A percentile compares a stretch with the other conserved stretches of the same genome.
These are phyloP conservation scores for Morella rubra DNA, from an alignment of 306 rosid genomes.

Conservation along the genomic window DNA sequence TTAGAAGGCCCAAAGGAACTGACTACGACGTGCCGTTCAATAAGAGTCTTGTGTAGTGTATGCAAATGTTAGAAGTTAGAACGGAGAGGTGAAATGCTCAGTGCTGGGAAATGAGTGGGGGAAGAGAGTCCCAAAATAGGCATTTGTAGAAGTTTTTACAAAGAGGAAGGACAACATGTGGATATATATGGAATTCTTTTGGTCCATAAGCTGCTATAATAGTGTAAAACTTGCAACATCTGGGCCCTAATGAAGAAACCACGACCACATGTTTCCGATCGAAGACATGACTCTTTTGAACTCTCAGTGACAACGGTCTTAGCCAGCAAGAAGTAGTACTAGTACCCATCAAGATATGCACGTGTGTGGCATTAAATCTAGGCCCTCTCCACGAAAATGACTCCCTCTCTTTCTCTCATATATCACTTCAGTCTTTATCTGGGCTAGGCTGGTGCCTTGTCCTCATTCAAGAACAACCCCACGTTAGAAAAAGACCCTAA, in stretches of 20 bases:
- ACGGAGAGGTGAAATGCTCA: background rate
- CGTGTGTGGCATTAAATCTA: conserved; percentile 42
- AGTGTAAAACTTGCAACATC: conserved; percentile 1
- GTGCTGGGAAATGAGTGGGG: background rate
- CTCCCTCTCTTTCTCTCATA: background rate
- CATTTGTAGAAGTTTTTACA: background rate
- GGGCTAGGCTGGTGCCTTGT: conserved; percentile 40
- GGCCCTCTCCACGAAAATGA: conserved; percentile 24
- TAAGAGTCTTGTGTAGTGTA: background rate
- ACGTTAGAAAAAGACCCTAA: conserved; percentile 30
- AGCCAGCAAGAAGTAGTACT: background rate
- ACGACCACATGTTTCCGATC: conserved; percentile 11
- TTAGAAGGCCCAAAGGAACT: background rate
- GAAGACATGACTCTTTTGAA: conserved; percentile 7
- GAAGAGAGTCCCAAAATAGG: background rate
- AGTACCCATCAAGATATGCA: conserved; percentile 29
- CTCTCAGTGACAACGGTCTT: conserved; percentile 17
- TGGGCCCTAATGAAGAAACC: background rate
- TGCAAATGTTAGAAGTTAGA: background rate
- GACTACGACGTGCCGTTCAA: background rate
- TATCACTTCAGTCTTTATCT: conserved; percentile 14
- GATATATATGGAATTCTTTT: background rate
- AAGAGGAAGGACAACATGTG: background rate
- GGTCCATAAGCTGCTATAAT: background rate
- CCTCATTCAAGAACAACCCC: conserved; percentile 19